phyloP scores from a whole-genome alignment of 176 grass and related monocot species.

The Cenchrus americanus region DNA sequence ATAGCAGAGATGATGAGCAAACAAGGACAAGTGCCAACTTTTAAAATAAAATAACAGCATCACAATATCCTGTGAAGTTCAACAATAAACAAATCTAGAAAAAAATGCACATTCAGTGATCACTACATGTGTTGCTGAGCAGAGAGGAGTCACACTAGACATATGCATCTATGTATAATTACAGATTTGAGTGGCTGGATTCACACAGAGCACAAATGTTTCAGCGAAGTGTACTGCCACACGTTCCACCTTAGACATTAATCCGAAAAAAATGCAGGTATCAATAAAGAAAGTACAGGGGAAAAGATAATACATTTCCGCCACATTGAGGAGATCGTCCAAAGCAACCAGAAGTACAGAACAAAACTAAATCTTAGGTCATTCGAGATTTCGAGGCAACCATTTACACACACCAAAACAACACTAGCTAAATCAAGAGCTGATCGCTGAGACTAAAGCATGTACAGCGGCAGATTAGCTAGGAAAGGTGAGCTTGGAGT shows the following conservation, averaged over 20 bases:
- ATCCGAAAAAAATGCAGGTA: not conserved
- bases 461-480: not conserved
- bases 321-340: not conserved
- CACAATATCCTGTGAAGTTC: not conserved
- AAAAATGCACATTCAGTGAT: not conserved
- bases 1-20: not conserved
- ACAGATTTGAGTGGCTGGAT: not conserved
- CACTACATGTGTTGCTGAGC: not conserved
- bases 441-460: not conserved
- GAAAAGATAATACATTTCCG: not conserved
- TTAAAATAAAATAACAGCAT: slow-evolving; percentile 14
- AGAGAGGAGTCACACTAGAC: not conserved
- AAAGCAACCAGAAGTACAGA: not conserved
- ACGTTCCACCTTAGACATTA: not conserved
- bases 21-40: not conserved
- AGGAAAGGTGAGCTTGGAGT: not conserved
- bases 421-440: not conserved
- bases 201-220: not conserved
- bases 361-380: not conserved
- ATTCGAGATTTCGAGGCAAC: not conserved
- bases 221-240: not conserved
- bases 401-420: not conserved
- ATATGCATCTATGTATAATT: not conserved
- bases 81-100: slow-evolving; percentile 13
- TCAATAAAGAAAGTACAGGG: not conserved